Base-by-base conservation (phyloP, 768 basidiomycete species). In the Boletus edulis region DNA sequence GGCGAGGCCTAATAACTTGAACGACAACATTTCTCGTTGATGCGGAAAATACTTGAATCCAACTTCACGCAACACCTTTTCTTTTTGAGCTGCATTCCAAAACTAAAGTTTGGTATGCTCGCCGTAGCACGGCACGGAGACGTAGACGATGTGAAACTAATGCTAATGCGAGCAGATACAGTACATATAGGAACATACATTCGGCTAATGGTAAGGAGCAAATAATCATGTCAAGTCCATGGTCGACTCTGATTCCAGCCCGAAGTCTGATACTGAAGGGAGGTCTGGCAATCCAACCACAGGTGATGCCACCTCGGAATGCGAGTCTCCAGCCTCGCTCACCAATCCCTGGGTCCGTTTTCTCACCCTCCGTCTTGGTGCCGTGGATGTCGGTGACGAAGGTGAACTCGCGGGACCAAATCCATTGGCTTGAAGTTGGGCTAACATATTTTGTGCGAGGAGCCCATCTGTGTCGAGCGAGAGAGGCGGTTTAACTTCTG, bases 361-460 rank as follows among this genome's bases (percentile, higher is more conserved):
- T 50, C 73, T 66, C 24, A 56, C 6, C 37, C 63, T 64, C 41
- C 73, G 62, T 58, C 68, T 67, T 39, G 63, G 57, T 46, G 62
- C 60, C 27, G 73, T 58, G 32, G 72, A 62, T 17, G 78, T 75
- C n/a, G 83, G 80, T 10, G 84, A 78, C 17, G 76, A 70, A 12
- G 83, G 76, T 11, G 72, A 67, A 52, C 81, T 73, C 13, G 70
- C 54, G 1, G 68, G 62, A 24, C 60, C 74, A 67, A 89, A 89
- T 0, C 86, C 89, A 58, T 86, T 81, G 7, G 85, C 81, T 67
- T 92, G 79, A 29, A 93, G 77, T 38, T 78, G 81, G 8, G 86
- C 87, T 51, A 93, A 68, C 87, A 94, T 88, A 60, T 86, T 83
- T 49, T 81, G 81, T 5, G 91, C 91, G 46, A 82, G 73, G 55